phyloP scores from a whole-genome alignment of 768 basidiomycete species.

The Kwoniella sp. region DNA sequence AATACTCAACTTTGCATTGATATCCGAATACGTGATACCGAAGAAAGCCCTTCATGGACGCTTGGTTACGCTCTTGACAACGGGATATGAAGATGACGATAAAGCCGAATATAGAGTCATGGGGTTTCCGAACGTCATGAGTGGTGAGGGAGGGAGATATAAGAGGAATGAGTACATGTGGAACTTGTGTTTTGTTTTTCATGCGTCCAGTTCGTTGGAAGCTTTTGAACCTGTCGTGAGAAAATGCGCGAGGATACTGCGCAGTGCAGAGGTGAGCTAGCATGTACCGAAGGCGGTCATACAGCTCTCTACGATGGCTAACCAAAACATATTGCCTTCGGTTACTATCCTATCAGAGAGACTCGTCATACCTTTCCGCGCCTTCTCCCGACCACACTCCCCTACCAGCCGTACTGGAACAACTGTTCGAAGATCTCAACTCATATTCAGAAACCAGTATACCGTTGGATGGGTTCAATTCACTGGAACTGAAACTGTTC shows the following conservation, averaged over 20 bases:
- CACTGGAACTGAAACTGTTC: conserved; percentile 92
- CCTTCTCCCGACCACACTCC: conserved; percentile 65
- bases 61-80: conserved; percentile 81
- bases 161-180: conserved; percentile 85
- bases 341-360: conserved; percentile 65
- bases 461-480: conserved; percentile 82
- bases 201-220: conserved; percentile 82
- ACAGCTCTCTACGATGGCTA: not conserved
- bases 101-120: conserved; percentile 72
- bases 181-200: conserved; percentile 96
- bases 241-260: conserved; percentile 87
- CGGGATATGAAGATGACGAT: conserved; percentile 45
- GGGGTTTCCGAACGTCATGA: conserved; percentile 81
- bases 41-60: conserved; percentile 80
- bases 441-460: conserved; percentile 97
- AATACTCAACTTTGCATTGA: conserved; percentile 85
- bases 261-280: conserved; percentile 76
- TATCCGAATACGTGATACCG: conserved; percentile 93
- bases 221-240: conserved; percentile 95
- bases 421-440: conserved; percentile 94
- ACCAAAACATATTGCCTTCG: no score
- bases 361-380: conserved; percentile 82
- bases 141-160: conserved; percentile 63
- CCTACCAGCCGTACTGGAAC: conserved; percentile 84
- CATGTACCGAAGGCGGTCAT: not conserved